Evolutionary conservation across 129 eudicot species (phyloP).

Genomic region (Helichrysum umbraculigerum): DNA sequence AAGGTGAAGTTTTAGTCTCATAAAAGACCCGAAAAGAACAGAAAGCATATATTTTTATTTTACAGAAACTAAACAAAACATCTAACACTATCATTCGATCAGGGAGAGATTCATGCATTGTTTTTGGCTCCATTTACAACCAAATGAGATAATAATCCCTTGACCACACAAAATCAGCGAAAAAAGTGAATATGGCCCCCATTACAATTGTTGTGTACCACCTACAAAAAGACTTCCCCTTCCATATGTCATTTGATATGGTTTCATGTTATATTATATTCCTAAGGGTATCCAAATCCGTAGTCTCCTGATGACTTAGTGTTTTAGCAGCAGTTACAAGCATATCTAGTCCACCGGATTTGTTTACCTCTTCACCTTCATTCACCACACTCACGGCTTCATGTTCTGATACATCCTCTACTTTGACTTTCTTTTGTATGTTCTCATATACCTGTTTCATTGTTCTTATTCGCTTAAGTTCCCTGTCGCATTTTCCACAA

Average conservation of each 20-base stretch:
- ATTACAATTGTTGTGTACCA: conserved; percentile 9
- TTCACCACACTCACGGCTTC: conserved; percentile 18
- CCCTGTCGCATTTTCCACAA: conserved; percentile 62
- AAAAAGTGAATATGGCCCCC: background rate
- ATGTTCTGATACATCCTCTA: conserved; percentile 26
- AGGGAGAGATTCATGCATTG: conserved; percentile 6
- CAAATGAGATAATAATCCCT: background rate
- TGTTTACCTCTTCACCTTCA: conserved; percentile 22
- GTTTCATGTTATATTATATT: conserved; percentile 23
- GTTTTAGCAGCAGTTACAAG: conserved; percentile 73
- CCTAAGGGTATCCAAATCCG: conserved; percentile 30
- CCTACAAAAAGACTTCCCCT: conserved; percentile 21
- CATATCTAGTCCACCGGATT: conserved; percentile 80
- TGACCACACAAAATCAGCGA: conserved; percentile 4
- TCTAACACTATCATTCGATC: background rate
- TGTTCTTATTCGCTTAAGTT: conserved; percentile 47
- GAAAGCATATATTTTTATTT: background rate
- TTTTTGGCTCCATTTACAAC: conserved; percentile 16
- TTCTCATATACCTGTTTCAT: conserved; percentile 43
- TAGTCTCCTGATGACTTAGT: conserved; percentile 41
- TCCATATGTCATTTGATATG: conserved; percentile 2
- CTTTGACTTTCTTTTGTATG: conserved; percentile 34
- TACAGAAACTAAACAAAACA: background rate
- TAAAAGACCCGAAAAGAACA: background rate
- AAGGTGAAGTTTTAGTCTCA: background rate